Percentiles rank a stretch among this genome's conserved stretches.
phyloP scores from a whole-genome alignment of 805 yeast genomes.

The Kodamaea laetipori region DNA sequence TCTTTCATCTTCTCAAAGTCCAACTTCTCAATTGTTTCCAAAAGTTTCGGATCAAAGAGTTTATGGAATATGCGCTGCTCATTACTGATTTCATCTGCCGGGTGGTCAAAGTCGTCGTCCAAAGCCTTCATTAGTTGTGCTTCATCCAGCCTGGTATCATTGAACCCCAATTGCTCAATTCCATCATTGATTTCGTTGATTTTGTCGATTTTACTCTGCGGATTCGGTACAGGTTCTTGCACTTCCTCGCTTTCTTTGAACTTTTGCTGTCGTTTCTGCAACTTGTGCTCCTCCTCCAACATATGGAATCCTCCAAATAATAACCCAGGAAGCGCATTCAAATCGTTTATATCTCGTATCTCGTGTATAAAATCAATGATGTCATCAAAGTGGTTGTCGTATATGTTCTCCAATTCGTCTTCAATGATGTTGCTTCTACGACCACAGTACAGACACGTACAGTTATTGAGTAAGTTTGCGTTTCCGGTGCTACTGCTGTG shows the following conservation, averaged over 20 bases:
- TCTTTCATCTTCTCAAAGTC: constrained; percentile 28
- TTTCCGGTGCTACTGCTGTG: constrained; percentile 5
- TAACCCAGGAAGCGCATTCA: constrained; percentile 37
- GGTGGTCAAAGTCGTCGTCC: constrained; percentile 6
- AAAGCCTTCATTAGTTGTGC: constrained; percentile 7
- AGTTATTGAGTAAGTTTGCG: constrained; percentile 27
- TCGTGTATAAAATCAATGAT: constrained; percentile 41
- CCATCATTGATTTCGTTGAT: constrained; percentile 2
- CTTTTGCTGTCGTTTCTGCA: constrained; percentile 28
- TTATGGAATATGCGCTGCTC: constrained; percentile 21
- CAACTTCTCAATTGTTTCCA: constrained; percentile 29
- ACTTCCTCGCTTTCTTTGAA: constrained; percentile 1
- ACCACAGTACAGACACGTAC: constrained; percentile 80
- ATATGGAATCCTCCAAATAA: constrained; percentile 39
- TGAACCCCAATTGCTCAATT: constrained; percentile 1
- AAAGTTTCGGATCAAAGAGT: constrained; percentile 30
- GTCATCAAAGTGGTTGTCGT: constrained; percentile 64
- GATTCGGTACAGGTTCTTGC: not conserved
- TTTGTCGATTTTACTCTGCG: not conserved
- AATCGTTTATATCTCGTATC: constrained; percentile 38
- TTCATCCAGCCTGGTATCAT: constrained; percentile 5
- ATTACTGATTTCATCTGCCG: constrained; percentile 1
- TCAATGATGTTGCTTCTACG: constrained; percentile 70
- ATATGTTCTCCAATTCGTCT: constrained; percentile 72
- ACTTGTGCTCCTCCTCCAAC: constrained; percentile 36